Conservation (phyloP, 805 yeast species). For the Tetrapisispora fleetii region DNA sequence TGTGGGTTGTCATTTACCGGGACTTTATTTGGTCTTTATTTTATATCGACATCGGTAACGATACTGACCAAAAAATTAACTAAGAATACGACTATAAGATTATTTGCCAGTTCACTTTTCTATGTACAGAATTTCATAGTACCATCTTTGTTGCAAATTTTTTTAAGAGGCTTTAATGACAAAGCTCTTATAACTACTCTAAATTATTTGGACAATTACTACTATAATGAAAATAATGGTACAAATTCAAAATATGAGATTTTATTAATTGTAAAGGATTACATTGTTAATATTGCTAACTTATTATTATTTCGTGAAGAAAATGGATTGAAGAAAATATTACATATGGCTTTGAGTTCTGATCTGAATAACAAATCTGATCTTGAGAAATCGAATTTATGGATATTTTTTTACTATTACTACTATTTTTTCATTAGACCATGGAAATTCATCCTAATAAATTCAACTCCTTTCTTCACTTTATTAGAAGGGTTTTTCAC, state of each 20-base stretch:
- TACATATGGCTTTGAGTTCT: background rate
- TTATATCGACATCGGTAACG: constrained; percentile 62
- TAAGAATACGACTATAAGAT: constrained; percentile 13
- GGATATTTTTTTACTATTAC: constrained; percentile 22
- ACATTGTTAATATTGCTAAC: background rate
- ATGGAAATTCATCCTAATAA: constrained; percentile 65
- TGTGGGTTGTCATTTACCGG: constrained; percentile 83
- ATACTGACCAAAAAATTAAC: constrained; percentile 33
- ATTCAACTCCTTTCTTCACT: constrained; percentile 84
- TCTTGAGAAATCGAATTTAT: background rate
- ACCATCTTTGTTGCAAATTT: constrained; percentile 70
- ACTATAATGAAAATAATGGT: background rate
- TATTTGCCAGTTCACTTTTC: constrained; percentile 39
- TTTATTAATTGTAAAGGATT: background rate
- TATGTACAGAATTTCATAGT: constrained; percentile 74
- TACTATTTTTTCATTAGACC: constrained; percentile 39
- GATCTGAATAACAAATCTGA: background rate
- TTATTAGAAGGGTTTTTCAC: constrained; percentile 90
- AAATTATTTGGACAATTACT: background rate
- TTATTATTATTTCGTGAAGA: background rate
- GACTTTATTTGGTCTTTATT: constrained; percentile 62
- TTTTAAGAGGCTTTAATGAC: constrained; percentile 44
- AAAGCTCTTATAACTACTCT: constrained; percentile 11
- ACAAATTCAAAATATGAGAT: background rate
- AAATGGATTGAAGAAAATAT: background rate